Evolutionary conservation across 2,329 filamentous ascomycete species (phyloP).

Genomic region (Mollisiaceae sp.): DNA sequence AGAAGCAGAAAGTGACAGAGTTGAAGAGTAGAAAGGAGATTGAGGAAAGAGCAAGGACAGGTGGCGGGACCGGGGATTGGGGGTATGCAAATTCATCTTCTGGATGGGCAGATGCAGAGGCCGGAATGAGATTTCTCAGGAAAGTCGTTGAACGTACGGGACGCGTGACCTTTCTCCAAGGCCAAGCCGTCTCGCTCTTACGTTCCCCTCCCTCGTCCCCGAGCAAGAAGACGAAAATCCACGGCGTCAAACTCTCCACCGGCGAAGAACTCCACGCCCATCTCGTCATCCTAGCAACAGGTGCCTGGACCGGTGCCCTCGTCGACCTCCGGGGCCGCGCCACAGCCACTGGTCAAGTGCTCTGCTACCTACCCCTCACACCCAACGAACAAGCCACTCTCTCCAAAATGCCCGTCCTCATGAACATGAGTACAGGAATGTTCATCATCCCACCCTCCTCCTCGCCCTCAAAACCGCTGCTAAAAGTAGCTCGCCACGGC

Average conservation of each 20-base stretch:
- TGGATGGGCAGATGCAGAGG: conserved; percentile 82
- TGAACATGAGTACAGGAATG: conserved; percentile 73
- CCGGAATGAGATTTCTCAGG: conserved; percentile 67
- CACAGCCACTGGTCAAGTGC: conserved; percentile 79
- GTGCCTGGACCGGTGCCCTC: conserved; percentile 83
- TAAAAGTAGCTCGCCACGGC: conserved; percentile 66
- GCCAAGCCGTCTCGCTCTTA: conserved; percentile 40
- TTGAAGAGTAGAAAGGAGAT: conserved; percentile 54
- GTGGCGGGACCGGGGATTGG: conserved; percentile 61
- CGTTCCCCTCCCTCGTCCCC: conserved; percentile 31
- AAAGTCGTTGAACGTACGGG: conserved; percentile 37
- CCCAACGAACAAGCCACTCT: conserved; percentile 71
- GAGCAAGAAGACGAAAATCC: conserved; percentile 33
- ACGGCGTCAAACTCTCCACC: conserved; percentile 62
- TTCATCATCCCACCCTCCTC: conserved; percentile 72
- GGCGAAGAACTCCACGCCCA: conserved; percentile 63
- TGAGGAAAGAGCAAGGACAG: conserved; percentile 50
- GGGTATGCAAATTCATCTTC: conserved; percentile 77
- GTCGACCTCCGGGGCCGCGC: conserved; percentile 78
- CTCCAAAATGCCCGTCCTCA: conserved; percentile 69
- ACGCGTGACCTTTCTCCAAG: conserved; percentile 58
- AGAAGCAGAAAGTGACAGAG: conserved; percentile 41
- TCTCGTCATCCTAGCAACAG: conserved; percentile 79
- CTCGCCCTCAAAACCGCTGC: conserved; percentile 45
- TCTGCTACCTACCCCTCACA: conserved; percentile 79